Conservation (phyloP, 208 protist genomes). For the Trypanosoma cruzi region DNA sequence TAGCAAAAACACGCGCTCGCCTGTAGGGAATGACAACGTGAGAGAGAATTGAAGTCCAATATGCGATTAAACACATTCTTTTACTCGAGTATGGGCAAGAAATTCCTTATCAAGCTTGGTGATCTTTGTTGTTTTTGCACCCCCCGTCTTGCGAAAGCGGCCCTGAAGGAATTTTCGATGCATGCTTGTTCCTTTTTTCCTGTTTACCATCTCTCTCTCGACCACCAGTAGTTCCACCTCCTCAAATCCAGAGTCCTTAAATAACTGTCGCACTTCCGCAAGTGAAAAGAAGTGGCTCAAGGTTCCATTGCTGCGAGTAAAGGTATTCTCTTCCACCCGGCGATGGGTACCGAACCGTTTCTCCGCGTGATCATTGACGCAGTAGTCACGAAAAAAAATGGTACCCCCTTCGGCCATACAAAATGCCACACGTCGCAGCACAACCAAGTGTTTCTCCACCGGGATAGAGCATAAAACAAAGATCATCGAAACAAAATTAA, state of each 20-base stretch:
- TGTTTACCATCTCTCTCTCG: constrained; percentile 77
- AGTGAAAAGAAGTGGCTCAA: constrained; percentile 88
- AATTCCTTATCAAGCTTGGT: not conserved
- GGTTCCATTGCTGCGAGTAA: constrained; percentile 83
- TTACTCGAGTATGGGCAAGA: not conserved
- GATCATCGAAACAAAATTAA: constrained; percentile 91
- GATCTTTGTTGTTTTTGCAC: not conserved
- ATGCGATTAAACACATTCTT: not conserved
- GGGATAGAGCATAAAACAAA: constrained; percentile 95
- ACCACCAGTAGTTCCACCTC: constrained; percentile 58
- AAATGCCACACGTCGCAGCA: constrained; percentile 55
- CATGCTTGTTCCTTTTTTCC: constrained; percentile 54
- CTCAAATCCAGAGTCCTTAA: constrained; percentile 53
- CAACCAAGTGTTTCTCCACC: constrained; percentile 44
- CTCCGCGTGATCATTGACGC: constrained; percentile 74
- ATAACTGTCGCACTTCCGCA: constrained; percentile 62
- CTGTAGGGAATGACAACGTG: not conserved
- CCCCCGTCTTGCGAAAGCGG: constrained; percentile 52
- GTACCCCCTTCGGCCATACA: constrained; percentile 75
- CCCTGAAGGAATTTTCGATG: constrained; percentile 79
- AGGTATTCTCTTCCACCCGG: constrained; percentile 47
- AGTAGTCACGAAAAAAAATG: constrained; percentile 92
- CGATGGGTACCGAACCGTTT: constrained; percentile 54
- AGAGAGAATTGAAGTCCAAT: not conserved
- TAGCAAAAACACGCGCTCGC: too few species aligned